Conservation (phyloP, 371 early-diverging fungal species). For the Smittium culicis region DNA sequence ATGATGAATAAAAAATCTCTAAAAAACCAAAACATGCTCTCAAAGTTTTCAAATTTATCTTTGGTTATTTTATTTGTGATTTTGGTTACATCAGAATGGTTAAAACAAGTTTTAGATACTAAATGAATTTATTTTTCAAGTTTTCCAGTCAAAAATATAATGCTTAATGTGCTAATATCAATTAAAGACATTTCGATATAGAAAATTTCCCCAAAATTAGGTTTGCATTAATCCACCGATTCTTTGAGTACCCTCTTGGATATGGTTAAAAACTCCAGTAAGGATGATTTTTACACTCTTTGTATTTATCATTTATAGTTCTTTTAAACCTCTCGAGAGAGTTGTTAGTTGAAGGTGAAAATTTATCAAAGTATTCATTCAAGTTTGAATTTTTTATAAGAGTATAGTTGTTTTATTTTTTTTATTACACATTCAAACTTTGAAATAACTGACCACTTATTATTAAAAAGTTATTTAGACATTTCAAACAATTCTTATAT, state of each 20-base stretch:
- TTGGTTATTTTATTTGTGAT: no score
- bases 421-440: background rate
- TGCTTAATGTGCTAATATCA: no score
- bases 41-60: no score
- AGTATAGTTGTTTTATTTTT: background rate
- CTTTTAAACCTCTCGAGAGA: background rate
- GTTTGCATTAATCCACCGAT: no score
- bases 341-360: background rate
- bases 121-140: no score
- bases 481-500: background rate
- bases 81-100: no score
- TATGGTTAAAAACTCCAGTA: background rate
- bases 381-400: background rate
- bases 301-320: background rate
- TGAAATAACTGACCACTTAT: background rate
- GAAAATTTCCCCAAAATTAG: no score
- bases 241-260: background rate
- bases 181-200: no score
- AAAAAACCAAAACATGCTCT: no score
- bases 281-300: background rate
- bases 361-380: background rate
- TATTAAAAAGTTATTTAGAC: background rate
- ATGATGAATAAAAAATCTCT: no score
- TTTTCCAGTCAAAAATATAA: no score
- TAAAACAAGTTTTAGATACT: no score